A percentile compares a stretch with the other conserved stretches of the same genome.
Evolutionary conservation across 345 rosid species (phyloP).

Genomic region (Lepidium africanum): DNA sequence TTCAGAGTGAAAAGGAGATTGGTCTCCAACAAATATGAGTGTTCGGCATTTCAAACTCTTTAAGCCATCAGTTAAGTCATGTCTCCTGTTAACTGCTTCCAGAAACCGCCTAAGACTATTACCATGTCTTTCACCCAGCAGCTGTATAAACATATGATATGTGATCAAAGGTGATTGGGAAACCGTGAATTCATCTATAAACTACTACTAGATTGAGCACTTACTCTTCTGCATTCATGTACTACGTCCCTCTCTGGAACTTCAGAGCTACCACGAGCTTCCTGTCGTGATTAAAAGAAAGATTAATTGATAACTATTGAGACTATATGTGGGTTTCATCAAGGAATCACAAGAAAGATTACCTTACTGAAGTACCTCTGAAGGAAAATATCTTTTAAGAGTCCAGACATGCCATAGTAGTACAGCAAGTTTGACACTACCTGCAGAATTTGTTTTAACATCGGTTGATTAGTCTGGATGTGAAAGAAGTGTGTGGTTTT

Average conservation of each 20-base stretch:
- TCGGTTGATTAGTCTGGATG: neutral
- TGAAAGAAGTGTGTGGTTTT: neutral
- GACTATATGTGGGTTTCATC: neutral
- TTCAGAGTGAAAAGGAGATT: slow-evolving; percentile 84
- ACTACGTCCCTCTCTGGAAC: slow-evolving; percentile 81
- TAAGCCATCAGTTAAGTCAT: slow-evolving; percentile 63
- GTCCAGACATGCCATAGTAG: slow-evolving; percentile 87
- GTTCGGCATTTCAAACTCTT: slow-evolving; percentile 73
- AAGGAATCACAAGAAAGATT: neutral
- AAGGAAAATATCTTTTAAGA: slow-evolving; percentile 74
- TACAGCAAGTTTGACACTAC: slow-evolving; percentile 71
- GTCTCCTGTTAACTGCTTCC: slow-evolving; percentile 77
- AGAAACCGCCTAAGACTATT: slow-evolving; percentile 62
- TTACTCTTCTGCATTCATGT: slow-evolving; percentile 76
- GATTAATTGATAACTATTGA: neutral
- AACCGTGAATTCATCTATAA: neutral
- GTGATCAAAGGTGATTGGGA: neutral
- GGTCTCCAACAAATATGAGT: slow-evolving; percentile 89
- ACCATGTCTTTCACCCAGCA: slow-evolving; percentile 76
- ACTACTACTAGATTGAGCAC: slow-evolving; percentile 1
- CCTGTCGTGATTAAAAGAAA: slow-evolving; percentile 36
- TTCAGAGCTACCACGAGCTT: slow-evolving; percentile 81
- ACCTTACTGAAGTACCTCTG: slow-evolving; percentile 97
- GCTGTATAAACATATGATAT: slow-evolving; percentile 33
- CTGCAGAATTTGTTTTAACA: slow-evolving; percentile 25